Percentiles rank a stretch among this genome's conserved stretches.
These are phyloP conservation scores for Gossypium rotundifolium DNA, from an alignment of 345 rosid species.

Conservation along the genomic window DNA sequence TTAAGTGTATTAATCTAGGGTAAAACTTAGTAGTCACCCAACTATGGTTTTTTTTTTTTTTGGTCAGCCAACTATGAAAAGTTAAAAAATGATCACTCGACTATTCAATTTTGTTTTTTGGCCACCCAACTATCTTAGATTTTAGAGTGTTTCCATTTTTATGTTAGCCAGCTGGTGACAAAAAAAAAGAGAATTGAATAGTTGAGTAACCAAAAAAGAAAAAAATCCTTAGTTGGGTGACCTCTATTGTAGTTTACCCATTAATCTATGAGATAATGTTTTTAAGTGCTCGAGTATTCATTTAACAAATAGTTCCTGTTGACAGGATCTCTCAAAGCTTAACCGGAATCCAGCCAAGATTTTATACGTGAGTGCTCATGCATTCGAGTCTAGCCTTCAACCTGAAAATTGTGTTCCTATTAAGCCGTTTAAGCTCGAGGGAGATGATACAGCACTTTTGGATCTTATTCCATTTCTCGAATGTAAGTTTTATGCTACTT, in stretches of 20 bases:
- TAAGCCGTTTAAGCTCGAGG: conserved; percentile 69
- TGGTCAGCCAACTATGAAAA: too few species aligned
- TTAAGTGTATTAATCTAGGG: not conserved
- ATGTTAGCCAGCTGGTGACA: too few species aligned
- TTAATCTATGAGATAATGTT: not conserved
- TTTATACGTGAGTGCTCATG: conserved; percentile 77
- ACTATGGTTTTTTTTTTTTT: too few species aligned
- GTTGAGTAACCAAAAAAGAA: too few species aligned
- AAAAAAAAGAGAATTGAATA: too few species aligned
- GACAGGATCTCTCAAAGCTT: conserved; percentile 92
- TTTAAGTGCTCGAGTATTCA: not conserved
- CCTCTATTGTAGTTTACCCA: too few species aligned
- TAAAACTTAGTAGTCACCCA: too few species aligned
- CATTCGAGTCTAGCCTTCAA: conserved; percentile 78
- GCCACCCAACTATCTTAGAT: too few species aligned
- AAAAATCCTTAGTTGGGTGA: too few species aligned
- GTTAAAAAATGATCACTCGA: too few species aligned
- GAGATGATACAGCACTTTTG: conserved; percentile 75
- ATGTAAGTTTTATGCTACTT: conserved; percentile 42
- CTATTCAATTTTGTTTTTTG: too few species aligned
- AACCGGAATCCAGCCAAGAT: conserved; percentile 81
- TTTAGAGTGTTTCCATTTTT: too few species aligned
- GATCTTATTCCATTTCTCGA: conserved; percentile 97
- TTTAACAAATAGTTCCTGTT: conserved; percentile 9
- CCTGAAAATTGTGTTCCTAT: conserved; percentile 81